Evolutionary conservation across 257 asterid species (phyloP), one percentile per base, ranked within the genome.

Genomic region (Coffea eugenioides): DNA sequence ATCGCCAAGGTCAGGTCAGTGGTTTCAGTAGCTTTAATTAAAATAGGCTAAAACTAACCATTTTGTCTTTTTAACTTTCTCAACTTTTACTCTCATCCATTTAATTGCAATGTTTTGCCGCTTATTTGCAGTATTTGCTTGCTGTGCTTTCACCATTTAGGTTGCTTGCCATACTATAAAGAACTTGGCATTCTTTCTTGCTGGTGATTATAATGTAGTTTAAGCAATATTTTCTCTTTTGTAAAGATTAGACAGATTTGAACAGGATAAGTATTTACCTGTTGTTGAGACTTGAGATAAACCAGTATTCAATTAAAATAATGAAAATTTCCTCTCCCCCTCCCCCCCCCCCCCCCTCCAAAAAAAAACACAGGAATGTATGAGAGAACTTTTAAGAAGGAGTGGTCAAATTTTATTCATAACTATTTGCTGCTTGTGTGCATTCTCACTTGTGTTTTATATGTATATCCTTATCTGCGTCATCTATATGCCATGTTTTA

Each of bases 1-100:
- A 79, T 65, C 90, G 88, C 64, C 88, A 75, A 81, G 88, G 90
- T 74, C 90, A 87, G 90, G 90, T 87, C 46, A 59, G 74, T 64
- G 56, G 67, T 27, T 54, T 46, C 34, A 16, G 67, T 80, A 51
- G 52, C 71, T 70, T 15, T 77, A 8, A 41, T 64, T 46, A 34
- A 75, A n/a, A 56, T 54, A 52, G 45, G 52, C 68, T 74, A 21
- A 74, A 23, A 2, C 34, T 61, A 61, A 52, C 59, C 15, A 52
- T 52, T 61, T 23, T 61, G 8, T 61, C 31, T 61, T 61, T 23
- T 10, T 9, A 4, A 66, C 34, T 14, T 20, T 23, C 43, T 25
- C 75, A 11, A 36, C 65, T 77, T 31, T 4, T 49, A 36, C 4
- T 52, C 8, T 16, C 23, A 23, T 52, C 45, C 18, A 54, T 45